These are phyloP conservation scores for Pyrenophora teres DNA, from an alignment of 2,329 filamentous ascomycete genomes.

Conservation along the genomic window DNA sequence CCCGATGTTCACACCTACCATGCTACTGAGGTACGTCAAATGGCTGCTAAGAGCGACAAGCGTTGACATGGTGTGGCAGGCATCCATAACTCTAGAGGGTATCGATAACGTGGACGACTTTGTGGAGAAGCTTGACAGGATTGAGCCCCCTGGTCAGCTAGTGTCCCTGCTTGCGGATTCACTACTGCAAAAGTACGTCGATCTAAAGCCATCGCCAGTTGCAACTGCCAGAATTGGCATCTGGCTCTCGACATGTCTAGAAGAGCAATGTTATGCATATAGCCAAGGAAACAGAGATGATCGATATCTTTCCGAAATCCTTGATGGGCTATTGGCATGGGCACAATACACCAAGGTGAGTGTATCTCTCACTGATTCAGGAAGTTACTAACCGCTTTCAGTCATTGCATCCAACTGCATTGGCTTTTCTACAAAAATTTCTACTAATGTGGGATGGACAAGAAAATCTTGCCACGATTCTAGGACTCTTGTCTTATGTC, in stretches of 20 bases:
- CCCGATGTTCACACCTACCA: constrained; percentile 76
- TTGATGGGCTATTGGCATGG: constrained; percentile 41
- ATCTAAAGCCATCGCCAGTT: constrained; percentile 53
- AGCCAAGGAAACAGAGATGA: constrained; percentile 20
- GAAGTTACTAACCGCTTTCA: constrained; percentile 21
- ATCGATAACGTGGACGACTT: constrained; percentile 73
- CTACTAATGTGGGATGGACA: constrained; percentile 46
- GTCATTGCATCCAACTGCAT: constrained; percentile 37
- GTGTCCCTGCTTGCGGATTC: constrained; percentile 77
- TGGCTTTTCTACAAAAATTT: constrained; percentile 43
- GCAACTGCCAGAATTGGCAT: constrained; percentile 38
- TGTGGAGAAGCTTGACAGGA: constrained; percentile 73
- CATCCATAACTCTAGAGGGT: constrained; percentile 68
- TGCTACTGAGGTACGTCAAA: constrained; percentile 62
- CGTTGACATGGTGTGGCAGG: constrained; percentile 27
- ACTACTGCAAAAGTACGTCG: constrained; percentile 74
- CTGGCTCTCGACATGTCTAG: constrained; percentile 47
- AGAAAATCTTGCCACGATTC: constrained; percentile 47
- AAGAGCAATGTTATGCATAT: constrained; percentile 40
- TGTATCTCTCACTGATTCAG: background rate
- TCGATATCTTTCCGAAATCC: constrained; percentile 35
- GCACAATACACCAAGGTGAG: constrained; percentile 44
- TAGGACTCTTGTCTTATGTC: constrained; percentile 55
- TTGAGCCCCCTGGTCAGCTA: constrained; percentile 81
- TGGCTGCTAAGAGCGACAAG: background rate